Evolutionary conservation across 495 filamentous ascomycete genomes (phyloP).

Genomic region (Saxispiralis lemnorum): DNA sequence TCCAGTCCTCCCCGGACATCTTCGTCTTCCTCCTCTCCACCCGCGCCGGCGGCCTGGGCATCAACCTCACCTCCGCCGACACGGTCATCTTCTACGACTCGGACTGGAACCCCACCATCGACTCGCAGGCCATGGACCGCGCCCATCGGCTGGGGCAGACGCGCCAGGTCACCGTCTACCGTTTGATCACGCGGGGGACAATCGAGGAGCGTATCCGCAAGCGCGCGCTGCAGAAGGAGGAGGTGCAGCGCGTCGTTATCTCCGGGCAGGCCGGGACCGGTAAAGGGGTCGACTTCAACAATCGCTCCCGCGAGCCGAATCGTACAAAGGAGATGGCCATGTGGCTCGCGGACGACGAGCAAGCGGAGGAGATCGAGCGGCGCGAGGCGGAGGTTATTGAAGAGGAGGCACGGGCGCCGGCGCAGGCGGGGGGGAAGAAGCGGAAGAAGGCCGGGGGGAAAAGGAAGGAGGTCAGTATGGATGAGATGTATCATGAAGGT

Average conservation of each 20-base stretch:
- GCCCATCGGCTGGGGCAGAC: slow-evolving; percentile 96
- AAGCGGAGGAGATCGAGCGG: slow-evolving; percentile 75
- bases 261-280: slow-evolving; percentile 50
- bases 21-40: slow-evolving; percentile 94
- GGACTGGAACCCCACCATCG: slow-evolving; percentile 98
- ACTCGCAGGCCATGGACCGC: slow-evolving; percentile 96
- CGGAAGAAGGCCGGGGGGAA: slow-evolving; percentile 33
- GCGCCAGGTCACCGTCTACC: slow-evolving; percentile 88
- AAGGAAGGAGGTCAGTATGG: slow-evolving; percentile 52
- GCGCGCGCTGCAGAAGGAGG: slow-evolving; percentile 93
- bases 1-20: slow-evolving; percentile 80
- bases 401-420: slow-evolving; percentile 33
- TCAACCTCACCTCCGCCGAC: slow-evolving; percentile 81
- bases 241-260: slow-evolving; percentile 97
- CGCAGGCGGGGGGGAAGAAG: slow-evolving; percentile 45
- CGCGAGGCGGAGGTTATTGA: slow-evolving; percentile 69
- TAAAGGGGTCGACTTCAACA: slow-evolving; percentile 68
- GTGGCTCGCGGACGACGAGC: slow-evolving; percentile 92
- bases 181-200: slow-evolving; percentile 88
- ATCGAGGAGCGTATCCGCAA: slow-evolving; percentile 98
- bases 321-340: slow-evolving; percentile 88
- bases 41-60: slow-evolving; percentile 90
- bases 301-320: slow-evolving; percentile 74
- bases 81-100: slow-evolving; percentile 99
- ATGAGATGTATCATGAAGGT: slow-evolving; percentile 99